A percentile compares a stretch with the other conserved stretches of the same genome.
Conservation (phyloP, 768 basidiomycete genomes). For the Scleroderma citrinum region DNA sequence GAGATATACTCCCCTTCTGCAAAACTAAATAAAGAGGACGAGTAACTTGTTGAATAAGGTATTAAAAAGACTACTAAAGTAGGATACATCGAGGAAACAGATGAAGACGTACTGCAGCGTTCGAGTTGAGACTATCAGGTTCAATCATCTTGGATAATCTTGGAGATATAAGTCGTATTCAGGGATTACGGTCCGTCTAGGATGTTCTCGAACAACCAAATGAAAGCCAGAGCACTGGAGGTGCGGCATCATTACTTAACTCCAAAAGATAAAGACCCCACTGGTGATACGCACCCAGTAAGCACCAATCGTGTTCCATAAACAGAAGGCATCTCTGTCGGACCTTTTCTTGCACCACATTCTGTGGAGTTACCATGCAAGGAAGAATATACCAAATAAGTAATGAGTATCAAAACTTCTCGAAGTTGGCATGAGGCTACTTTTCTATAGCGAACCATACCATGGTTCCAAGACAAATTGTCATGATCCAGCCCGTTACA, state of each 20-base stretch:
- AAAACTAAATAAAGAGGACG: no score
- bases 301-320: conserved; percentile 78
- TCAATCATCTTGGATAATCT: no score
- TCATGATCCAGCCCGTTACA: conserved; percentile 87
- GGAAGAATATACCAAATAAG: conserved; percentile 89
- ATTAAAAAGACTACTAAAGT: no score
- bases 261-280: neutral
- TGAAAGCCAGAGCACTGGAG: conserved; percentile 78
- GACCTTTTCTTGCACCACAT: conserved; percentile 98
- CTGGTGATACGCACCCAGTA: conserved; percentile 71
- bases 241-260: conserved; percentile 5
- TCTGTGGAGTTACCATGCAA: conserved; percentile 91
- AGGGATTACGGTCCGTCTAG: conserved; percentile 66
- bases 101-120: no score
- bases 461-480: conserved; percentile 64
- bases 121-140: no score
- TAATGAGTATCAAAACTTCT: conserved; percentile 91
- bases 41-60: no score
- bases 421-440: conserved; percentile 69
- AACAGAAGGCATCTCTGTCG: conserved; percentile 83
- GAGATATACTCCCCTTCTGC: conserved; percentile 96
- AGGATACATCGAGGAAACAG: no score
- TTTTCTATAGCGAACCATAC: conserved; percentile 85
- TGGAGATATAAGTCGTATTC: no score
- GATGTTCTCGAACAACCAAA: conserved; percentile 85